phyloP scores from a whole-genome alignment of 495 filamentous ascomycete genomes.

The Tuber microsphaerosporum region DNA sequence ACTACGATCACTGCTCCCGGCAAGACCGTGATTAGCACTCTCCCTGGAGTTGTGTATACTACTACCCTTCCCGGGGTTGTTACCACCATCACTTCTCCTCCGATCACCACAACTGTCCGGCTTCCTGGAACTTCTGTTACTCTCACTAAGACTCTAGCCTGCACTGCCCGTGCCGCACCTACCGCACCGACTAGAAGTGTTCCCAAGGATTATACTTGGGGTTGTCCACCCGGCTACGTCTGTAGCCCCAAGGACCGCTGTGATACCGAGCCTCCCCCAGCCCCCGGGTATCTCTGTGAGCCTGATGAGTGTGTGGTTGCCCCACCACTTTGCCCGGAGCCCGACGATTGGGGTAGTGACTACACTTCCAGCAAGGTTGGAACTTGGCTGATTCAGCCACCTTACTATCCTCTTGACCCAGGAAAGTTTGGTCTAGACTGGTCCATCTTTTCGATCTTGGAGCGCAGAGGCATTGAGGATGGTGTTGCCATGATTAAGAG shows the following conservation, averaged over 20 bases:
- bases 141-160: constrained; percentile 17
- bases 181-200: constrained; percentile 34
- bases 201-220: constrained; percentile 50
- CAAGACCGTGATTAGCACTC: constrained; percentile 23
- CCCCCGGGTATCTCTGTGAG: constrained; percentile 50
- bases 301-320: constrained; percentile 51
- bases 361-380: constrained; percentile 43
- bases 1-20: constrained; percentile 31
- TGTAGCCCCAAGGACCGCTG: constrained; percentile 50
- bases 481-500: constrained; percentile 9
- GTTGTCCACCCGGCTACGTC: constrained; percentile 57
- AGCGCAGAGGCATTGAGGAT: constrained; percentile 36
- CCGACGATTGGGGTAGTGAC: constrained; percentile 44
- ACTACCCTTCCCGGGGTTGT: constrained; percentile 29
- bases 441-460: constrained; percentile 49
- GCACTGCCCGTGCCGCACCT: constrained; percentile 28
- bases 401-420: constrained; percentile 62
- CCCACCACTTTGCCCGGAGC: constrained; percentile 38
- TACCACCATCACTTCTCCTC: constrained; percentile 31
- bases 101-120: constrained; percentile 27
- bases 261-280: constrained; percentile 45
- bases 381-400: constrained; percentile 50
- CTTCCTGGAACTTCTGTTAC: constrained; percentile 31
- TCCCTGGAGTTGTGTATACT: constrained; percentile 27
- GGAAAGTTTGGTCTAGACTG: constrained; percentile 56